These are phyloP conservation scores for Trichoderma gracile DNA, from an alignment of 2,329 filamentous ascomycete species.

Conservation along the genomic window DNA sequence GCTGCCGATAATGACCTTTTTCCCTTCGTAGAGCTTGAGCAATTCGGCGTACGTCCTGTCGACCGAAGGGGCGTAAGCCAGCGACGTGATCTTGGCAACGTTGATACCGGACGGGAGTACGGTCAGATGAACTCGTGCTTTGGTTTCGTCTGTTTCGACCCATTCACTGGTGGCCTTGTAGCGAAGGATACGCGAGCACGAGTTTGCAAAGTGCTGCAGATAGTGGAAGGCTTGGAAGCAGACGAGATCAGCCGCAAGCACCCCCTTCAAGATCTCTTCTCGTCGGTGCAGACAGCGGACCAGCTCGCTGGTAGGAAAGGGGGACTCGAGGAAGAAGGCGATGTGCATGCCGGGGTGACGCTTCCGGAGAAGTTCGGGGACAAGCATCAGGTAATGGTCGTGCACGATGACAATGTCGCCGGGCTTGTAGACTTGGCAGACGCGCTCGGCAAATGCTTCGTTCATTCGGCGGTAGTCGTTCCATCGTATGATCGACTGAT, in stretches of 20 bases:
- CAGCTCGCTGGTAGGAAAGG: constrained; percentile 94
- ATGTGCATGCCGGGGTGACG: constrained; percentile 85
- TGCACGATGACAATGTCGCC: constrained; percentile 90
- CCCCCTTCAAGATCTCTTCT: constrained; percentile 84
- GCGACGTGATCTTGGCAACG: constrained; percentile 69
- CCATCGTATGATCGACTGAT: constrained; percentile 72
- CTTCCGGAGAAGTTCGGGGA: constrained; percentile 84
- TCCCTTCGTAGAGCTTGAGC: constrained; percentile 73
- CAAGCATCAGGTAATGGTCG: constrained; percentile 87
- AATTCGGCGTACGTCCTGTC: constrained; percentile 73
- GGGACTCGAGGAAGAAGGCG: constrained; percentile 87
- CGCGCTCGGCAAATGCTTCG: constrained; percentile 83
- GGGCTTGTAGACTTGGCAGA: constrained; percentile 82
- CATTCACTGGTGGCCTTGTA: constrained; percentile 80
- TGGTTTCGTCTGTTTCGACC: constrained; percentile 72
- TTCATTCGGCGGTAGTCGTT: constrained; percentile 93
- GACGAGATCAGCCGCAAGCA: constrained; percentile 86
- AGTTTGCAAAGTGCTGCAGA: constrained; percentile 89
- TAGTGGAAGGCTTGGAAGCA: constrained; percentile 95
- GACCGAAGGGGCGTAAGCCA: constrained; percentile 69
- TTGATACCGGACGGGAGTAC: constrained; percentile 64
- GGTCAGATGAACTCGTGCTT: neutral
- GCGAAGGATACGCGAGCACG: constrained; percentile 82
- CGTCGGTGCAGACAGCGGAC: constrained; percentile 81
- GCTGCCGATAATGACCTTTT: constrained; percentile 90